Evolutionary conservation across 306 rosid species (phyloP).

Genomic region (Citrullus amarus): DNA sequence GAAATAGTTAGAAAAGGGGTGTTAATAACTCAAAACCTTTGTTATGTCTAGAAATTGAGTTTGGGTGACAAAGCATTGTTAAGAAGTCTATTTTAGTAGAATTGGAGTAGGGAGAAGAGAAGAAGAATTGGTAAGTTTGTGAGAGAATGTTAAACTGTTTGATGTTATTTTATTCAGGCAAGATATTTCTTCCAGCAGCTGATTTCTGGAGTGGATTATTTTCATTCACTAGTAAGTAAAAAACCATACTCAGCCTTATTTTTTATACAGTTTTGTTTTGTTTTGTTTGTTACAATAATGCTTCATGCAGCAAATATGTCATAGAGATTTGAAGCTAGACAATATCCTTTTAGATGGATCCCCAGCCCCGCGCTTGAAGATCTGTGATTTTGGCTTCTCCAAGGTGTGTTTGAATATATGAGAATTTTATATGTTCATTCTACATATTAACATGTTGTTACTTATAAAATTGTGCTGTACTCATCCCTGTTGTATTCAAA

Average conservation of each 20-base stretch:
- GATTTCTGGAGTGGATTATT: slow-evolving; percentile 5
- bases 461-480: slow-evolving; percentile 10
- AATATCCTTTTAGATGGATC: slow-evolving; percentile 32
- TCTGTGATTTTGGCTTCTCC: slow-evolving; percentile 4
- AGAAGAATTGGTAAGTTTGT: no score
- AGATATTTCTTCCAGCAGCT: slow-evolving; percentile 8
- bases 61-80: no score
- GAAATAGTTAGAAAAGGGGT: no score
- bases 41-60: no score
- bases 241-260: not conserved
- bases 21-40: no score
- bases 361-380: slow-evolving; percentile 4
- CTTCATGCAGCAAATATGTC: slow-evolving; percentile 42
- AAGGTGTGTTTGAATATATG: not conserved
- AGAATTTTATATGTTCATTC: not conserved
- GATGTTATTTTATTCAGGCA: not conserved
- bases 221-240: not conserved
- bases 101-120: no score
- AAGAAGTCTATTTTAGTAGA: no score
- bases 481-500: slow-evolving; percentile 50
- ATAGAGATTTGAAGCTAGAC: slow-evolving; percentile 53
- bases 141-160: no score
- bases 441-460: slow-evolving; percentile 13
- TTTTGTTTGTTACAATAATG: no score
- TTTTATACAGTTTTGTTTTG: not conserved